Conservation (phyloP, 108 stramenopile genomes). For the Fistulifera pelliculosa region DNA sequence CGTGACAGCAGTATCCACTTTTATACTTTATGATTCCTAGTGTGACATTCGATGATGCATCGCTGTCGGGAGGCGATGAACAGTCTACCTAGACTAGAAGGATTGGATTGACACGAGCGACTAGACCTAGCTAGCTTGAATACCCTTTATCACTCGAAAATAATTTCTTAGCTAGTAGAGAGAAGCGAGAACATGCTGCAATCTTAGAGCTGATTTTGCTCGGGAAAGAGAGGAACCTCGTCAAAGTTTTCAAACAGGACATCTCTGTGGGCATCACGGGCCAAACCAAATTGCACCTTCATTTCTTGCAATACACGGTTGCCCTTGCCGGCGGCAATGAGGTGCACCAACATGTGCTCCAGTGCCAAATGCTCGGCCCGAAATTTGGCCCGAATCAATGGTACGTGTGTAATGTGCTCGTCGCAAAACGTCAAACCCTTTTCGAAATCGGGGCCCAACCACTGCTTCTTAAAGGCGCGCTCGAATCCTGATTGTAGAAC, state of each 20-base stretch:
- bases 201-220: slow-evolving; percentile 60
- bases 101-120: too few species aligned
- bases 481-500: slow-evolving; percentile 96
- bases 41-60: too few species aligned
- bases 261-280: slow-evolving; percentile 74
- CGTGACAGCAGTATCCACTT: too few species aligned
- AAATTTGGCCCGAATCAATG: slow-evolving; percentile 82
- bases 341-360: slow-evolving; percentile 72
- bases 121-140: too few species aligned
- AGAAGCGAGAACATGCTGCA: too few species aligned
- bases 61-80: too few species aligned
- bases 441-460: slow-evolving; percentile 84
- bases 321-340: slow-evolving; percentile 77
- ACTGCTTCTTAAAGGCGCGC: slow-evolving; percentile 88
- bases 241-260: slow-evolving; percentile 75
- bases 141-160: too few species aligned
- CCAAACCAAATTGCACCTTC: slow-evolving; percentile 77
- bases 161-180: too few species aligned
- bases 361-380: slow-evolving; percentile 83
- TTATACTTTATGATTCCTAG: too few species aligned
- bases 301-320: slow-evolving; percentile 70
- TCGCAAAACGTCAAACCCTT: slow-evolving; percentile 81
- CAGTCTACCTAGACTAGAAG: too few species aligned
- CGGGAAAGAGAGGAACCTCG: slow-evolving; percentile 63
- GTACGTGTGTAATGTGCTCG: slow-evolving; percentile 79